A percentile compares a stretch with the other conserved stretches of the same genome.
phyloP scores from a whole-genome alignment of 306 rosid species.

The Cotoneaster glaucophyllus region DNA sequence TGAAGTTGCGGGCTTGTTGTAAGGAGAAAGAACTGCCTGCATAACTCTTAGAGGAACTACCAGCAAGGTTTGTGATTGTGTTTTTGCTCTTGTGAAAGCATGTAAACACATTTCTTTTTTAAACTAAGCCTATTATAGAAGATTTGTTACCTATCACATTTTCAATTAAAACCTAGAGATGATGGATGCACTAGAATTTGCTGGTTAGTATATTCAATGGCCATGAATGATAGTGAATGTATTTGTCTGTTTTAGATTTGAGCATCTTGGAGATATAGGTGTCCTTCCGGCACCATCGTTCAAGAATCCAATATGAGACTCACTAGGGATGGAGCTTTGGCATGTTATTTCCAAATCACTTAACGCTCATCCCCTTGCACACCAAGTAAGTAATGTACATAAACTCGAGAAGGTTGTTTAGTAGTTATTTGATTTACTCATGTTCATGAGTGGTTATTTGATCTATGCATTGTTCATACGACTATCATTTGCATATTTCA shows the following conservation, averaged over 20 bases:
- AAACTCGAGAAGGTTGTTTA: slow-evolving; percentile 10
- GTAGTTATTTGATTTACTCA: not conserved
- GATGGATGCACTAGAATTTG: slow-evolving; percentile 3
- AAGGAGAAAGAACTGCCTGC: slow-evolving; percentile 50
- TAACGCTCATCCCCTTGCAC: slow-evolving; percentile 69
- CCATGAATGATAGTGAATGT: slow-evolving; percentile 10
- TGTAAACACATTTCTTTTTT: not conserved
- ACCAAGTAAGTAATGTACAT: slow-evolving; percentile 50
- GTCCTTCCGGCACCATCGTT: slow-evolving; percentile 72
- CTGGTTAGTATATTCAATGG: slow-evolving; percentile 6
- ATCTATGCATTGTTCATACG: slow-evolving; percentile 2
- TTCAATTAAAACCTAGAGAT: not conserved
- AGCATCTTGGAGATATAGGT: slow-evolving; percentile 68
- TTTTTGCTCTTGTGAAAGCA: slow-evolving; percentile 4
- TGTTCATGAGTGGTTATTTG: not conserved
- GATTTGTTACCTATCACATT: not conserved
- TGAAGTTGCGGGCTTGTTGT: slow-evolving; percentile 55
- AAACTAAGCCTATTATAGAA: not conserved
- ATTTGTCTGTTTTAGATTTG: slow-evolving; percentile 61
- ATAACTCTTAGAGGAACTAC: slow-evolving; percentile 69
- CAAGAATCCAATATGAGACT: slow-evolving; percentile 63
- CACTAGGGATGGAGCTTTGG: slow-evolving; percentile 72
- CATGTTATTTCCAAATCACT: slow-evolving; percentile 63
- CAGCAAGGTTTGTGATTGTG: slow-evolving; percentile 52
- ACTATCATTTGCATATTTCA: not conserved